Conservation (phyloP, 495 filamentous ascomycete genomes). For the Barbatosphaeria neglecta region DNA sequence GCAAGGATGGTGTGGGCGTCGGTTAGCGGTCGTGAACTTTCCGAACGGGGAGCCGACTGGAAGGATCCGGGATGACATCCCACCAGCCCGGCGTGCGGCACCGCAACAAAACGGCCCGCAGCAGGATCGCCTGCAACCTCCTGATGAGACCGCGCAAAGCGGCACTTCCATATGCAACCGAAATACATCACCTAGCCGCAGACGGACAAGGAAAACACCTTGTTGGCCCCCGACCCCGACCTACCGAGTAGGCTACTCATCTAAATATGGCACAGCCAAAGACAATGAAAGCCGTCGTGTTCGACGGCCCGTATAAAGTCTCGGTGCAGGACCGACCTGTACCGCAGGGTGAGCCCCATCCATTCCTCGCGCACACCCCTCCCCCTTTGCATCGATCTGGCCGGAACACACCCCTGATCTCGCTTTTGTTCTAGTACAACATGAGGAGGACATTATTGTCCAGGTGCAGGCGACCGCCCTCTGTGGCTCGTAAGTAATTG, state of each 20-base stretch:
- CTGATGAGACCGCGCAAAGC: no score
- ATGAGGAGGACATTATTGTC: conserved; percentile 68
- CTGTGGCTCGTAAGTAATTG: conserved; percentile 66
- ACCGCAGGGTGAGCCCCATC: conserved; percentile 31
- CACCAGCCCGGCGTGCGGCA: no score
- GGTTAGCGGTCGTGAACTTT: no score
- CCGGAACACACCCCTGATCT: conserved; percentile 20
- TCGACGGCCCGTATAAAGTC: conserved; percentile 52
- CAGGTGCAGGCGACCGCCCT: conserved; percentile 79
- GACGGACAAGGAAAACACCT: no score
- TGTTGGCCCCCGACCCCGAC: no score
- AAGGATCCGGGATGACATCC: no score
- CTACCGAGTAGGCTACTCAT: not conserved
- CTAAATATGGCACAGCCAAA: conserved; percentile 2
- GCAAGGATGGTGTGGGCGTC: no score
- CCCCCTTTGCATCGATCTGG: not conserved
- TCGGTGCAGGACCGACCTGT: conserved; percentile 54
- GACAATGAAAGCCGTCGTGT: conserved; percentile 61
- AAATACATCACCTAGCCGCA: no score
- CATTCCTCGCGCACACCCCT: not conserved
- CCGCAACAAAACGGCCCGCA: no score
- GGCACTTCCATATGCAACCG: no score
- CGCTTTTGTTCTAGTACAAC: conserved; percentile 40
- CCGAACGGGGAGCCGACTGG: no score
- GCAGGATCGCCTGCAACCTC: no score